These are phyloP conservation scores for Tetrastigma voinierianum DNA, from an alignment of 164 flowering plant species.

Conservation along the genomic window DNA sequence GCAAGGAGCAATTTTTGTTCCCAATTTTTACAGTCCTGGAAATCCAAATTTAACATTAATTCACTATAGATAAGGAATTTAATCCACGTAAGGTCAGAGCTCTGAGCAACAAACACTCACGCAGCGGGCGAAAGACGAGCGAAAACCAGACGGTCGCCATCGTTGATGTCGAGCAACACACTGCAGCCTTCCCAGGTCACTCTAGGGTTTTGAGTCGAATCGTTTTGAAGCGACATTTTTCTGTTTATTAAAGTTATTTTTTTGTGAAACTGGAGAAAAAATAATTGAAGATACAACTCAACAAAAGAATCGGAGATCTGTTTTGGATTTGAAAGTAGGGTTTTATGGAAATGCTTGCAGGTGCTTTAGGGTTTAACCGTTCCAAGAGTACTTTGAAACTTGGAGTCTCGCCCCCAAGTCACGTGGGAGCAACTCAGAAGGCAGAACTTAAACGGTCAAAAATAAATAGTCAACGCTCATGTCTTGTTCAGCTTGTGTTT, in stretches of 20 bases:
- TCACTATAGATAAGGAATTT: too few species aligned
- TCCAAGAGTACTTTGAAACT: not conserved
- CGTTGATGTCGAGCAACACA: constrained; percentile 93
- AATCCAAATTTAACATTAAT: not conserved
- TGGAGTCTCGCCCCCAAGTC: too few species aligned
- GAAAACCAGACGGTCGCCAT: constrained; percentile 86
- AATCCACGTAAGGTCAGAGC: not conserved
- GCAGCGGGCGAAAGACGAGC: constrained; percentile 75
- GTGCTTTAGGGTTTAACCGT: not conserved
- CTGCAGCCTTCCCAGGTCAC: constrained; percentile 96
- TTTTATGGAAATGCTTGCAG: not conserved
- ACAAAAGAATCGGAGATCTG: not conserved
- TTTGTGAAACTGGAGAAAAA: too few species aligned
- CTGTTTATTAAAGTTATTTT: not conserved
- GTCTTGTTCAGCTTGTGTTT: too few species aligned
- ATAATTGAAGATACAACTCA: not conserved
- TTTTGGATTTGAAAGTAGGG: not conserved
- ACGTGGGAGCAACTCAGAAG: too few species aligned
- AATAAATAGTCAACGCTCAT: too few species aligned
- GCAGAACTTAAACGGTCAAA: too few species aligned
- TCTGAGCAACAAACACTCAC: constrained; percentile 31
- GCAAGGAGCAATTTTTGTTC: constrained; percentile 60
- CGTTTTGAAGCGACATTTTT: constrained; percentile 24
- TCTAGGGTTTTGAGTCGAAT: constrained; percentile 44
- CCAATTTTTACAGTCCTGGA: constrained; percentile 85